Evolutionary conservation across 495 filamentous ascomycete genomes (phyloP).

Genomic region (Hamigera avellanea): DNA sequence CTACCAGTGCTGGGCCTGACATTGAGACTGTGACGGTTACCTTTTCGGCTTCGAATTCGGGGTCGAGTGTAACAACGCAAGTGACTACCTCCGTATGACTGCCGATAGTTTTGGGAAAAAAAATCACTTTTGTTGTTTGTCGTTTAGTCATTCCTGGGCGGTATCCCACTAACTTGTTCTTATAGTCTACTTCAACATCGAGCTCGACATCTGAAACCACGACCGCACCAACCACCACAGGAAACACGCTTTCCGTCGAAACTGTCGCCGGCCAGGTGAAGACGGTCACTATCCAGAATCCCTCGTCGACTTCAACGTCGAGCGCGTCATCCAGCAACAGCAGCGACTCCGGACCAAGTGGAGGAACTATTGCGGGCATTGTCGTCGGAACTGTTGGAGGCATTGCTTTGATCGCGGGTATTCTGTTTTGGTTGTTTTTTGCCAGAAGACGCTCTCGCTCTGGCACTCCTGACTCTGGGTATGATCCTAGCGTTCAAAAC

Average conservation of each 20-base stretch:
- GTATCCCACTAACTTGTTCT: constrained; percentile 9
- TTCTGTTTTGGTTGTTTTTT: constrained; percentile 31
- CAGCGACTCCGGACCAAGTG: constrained; percentile 17
- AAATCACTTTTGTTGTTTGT: background rate
- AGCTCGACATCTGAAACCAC: constrained; percentile 6
- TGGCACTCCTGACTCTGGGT: constrained; percentile 13
- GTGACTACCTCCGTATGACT: constrained; percentile 5
- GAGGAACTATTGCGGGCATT: constrained; percentile 34
- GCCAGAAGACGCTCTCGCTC: constrained; percentile 26
- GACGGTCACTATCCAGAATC: constrained; percentile 40
- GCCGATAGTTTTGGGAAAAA: background rate
- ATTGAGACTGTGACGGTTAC: constrained; percentile 5
- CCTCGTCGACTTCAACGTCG: constrained; percentile 10
- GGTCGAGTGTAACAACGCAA: constrained; percentile 2
- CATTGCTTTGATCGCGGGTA: constrained; percentile 23
- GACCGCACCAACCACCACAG: constrained; percentile 25
- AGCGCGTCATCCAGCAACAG: constrained; percentile 5
- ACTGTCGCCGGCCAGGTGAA: constrained; percentile 37
- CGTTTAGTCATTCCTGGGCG: background rate
- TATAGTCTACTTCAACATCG: constrained; percentile 7
- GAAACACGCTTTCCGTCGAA: constrained; percentile 21
- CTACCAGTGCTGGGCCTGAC: constrained; percentile 2
- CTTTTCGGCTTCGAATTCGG: constrained; percentile 3
- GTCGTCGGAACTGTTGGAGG: constrained; percentile 40
- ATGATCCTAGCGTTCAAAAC: constrained; percentile 19